Conservation (phyloP, 2,329 filamentous ascomycete species). For the Daldinia sp. region DNA sequence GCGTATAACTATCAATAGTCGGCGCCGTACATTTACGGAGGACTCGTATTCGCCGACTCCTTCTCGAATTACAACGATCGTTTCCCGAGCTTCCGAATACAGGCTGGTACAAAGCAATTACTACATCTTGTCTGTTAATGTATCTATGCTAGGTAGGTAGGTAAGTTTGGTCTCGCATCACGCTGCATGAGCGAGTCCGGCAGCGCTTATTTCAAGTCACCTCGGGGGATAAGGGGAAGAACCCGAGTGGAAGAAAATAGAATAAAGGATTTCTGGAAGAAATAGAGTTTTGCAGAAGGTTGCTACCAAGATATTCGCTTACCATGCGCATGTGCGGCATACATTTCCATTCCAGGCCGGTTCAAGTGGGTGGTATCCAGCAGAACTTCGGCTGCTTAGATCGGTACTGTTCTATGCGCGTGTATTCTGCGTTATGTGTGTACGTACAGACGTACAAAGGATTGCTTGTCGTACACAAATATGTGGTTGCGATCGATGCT, state of each 20-base stretch:
- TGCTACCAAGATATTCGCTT: conserved; percentile 23
- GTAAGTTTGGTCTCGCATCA: conserved; percentile 12
- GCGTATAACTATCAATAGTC: conserved; percentile 14
- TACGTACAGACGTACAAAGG: not conserved
- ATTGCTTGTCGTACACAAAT: conserved; percentile 3
- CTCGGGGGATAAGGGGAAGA: conserved; percentile 11
- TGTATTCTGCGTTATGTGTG: not conserved
- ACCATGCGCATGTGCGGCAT: conserved; percentile 26
- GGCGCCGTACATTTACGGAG: conserved; percentile 9
- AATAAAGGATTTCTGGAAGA: conserved; percentile 8
- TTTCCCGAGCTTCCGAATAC: conserved; percentile 37
- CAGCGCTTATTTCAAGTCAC: conserved; percentile 13
- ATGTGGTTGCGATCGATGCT: conserved; percentile 27
- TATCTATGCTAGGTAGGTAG: not conserved
- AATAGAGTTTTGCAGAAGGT: conserved; percentile 22
- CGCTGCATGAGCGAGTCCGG: conserved; percentile 24
- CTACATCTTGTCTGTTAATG: conserved; percentile 29
- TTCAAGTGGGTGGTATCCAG: conserved; percentile 20
- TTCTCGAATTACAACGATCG: conserved; percentile 24
- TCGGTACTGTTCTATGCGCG: not conserved
- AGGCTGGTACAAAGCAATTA: conserved; percentile 32
- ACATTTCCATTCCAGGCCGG: conserved; percentile 15
- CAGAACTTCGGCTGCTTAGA: conserved; percentile 8
- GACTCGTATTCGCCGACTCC: conserved; percentile 18
- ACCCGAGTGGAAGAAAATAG: conserved; percentile 9